Evolutionary conservation across 768 basidiomycete genomes (phyloP).

Genomic region (Dentipellis sp.): DNA sequence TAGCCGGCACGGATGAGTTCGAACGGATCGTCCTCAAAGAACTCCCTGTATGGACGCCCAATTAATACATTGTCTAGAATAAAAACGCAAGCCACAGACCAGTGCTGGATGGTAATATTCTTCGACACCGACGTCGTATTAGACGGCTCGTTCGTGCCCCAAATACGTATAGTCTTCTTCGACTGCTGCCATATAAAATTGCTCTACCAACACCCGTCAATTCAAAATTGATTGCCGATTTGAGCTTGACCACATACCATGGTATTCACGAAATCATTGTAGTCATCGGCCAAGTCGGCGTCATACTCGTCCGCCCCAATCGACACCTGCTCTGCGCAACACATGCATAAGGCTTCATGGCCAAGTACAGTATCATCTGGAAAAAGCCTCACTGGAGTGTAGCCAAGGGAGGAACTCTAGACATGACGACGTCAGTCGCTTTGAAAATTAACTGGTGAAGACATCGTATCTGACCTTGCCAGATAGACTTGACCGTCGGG

Average conservation of each 20-base stretch:
- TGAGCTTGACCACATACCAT: conserved; percentile 20
- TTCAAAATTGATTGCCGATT: not conserved
- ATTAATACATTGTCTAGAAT: not conserved
- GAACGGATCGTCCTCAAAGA: conserved; percentile 18
- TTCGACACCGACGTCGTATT: conserved; percentile 26
- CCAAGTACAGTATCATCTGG: too few species aligned
- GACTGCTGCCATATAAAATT: conserved; percentile 22
- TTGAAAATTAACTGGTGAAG: too few species aligned
- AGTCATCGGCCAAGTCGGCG: conserved; percentile 28
- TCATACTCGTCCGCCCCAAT: conserved; percentile 39
- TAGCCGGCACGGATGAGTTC: conserved; percentile 17
- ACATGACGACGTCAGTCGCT: not conserved
- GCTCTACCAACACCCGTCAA: conserved; percentile 5
- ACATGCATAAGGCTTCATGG: too few species aligned
- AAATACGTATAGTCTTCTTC: conserved; percentile 31
- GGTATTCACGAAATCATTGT: conserved; percentile 32
- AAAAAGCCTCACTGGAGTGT: not conserved
- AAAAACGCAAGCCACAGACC: conserved; percentile 16
- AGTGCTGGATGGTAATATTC: conserved; percentile 36
- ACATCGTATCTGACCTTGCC: conserved; percentile 28
- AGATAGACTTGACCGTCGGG: conserved; percentile 32
- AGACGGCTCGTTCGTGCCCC: conserved; percentile 34
- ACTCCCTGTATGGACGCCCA: conserved; percentile 11
- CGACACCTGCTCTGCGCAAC: conserved; percentile 27
- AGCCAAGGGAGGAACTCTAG: not conserved